Base-by-base conservation (phyloP, 1,284 basidiomycete genomes). In the Pseudozyma tsukubaensis region DNA sequence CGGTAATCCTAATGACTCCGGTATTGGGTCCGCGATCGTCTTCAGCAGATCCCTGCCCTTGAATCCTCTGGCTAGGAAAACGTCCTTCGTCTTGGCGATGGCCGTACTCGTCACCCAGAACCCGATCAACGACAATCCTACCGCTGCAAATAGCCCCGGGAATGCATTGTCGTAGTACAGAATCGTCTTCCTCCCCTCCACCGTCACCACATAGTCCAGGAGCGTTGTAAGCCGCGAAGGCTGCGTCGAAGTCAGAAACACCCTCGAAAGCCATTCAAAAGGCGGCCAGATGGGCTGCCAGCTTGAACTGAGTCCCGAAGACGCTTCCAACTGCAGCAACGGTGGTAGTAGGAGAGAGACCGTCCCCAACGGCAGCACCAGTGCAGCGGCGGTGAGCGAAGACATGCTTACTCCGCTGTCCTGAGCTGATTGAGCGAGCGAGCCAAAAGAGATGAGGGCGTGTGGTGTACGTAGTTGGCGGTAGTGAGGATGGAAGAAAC, bases 1-100 rank as follows among this genome's bases (percentile, higher is more conserved):
- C 47, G 97, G 91, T 44, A 98, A 89, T 1, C 97, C 96, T 67
- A 92, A 89, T 70, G 92, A 93, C 86, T 99, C 97, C 37, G 97
- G 95, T 79, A 95, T 97, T 79, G 40, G 39, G 0, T 63, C 50
- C 1, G 42, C 19, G 12, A 50, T 54, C 21, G 58, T 50, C 59
- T 84, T 84, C 37, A 84, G 76, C 53, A 84, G 50, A 44, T 84
- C 83, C 18, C 71, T 43, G 14, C 83, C 83, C 21, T 70, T 62
- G 57, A 84, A 80, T 0, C 83, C 83, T 1, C 76, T 47, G 10
- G 68, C 57, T 18, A 64, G 24, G 48, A 84, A 83, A 9, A 79
- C 66, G n/a, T 68, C 49, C 21, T 71, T 75, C 3, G 79, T 75
- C 18, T 42, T 49, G 3, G 48, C 42, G 18, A 82, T 76, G 2